Conservation (phyloP, 306 rosid species). For the Lathyrus oleraceus region DNA sequence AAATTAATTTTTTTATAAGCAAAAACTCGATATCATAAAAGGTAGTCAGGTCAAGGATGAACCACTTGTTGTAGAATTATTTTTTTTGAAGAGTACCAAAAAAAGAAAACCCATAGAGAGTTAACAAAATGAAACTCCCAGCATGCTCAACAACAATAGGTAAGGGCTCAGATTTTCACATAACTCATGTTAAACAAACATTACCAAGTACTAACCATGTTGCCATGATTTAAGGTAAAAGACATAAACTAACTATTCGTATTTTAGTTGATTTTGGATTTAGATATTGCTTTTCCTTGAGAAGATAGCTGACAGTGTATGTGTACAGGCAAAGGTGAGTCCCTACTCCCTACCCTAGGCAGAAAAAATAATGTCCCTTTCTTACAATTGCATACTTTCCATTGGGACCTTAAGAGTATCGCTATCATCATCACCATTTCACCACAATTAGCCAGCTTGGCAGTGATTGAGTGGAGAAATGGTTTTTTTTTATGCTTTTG, state of each 20-base stretch:
- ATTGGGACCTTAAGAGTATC: conserved; percentile 22
- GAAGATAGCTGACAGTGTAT: background rate
- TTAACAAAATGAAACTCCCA: background rate
- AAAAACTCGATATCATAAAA: too few species aligned
- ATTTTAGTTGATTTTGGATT: conserved; percentile 16
- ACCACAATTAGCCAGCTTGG: conserved; percentile 26
- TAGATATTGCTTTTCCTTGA: background rate
- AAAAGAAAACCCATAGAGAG: too few species aligned
- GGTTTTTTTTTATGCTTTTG: conserved; percentile 40
- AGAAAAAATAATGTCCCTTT: background rate
- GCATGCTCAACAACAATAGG: background rate
- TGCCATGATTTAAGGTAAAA: background rate
- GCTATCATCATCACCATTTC: background rate
- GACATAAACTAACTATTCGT: conserved; percentile 13
- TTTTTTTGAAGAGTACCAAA: too few species aligned
- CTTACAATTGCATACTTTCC: conserved; percentile 23
- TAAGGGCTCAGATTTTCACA: background rate
- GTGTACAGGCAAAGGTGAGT: background rate
- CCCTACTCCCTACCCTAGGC: background rate
- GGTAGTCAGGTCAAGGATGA: too few species aligned
- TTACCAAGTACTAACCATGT: background rate
- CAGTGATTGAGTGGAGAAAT: conserved; percentile 13
- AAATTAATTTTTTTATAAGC: too few species aligned
- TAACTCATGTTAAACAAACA: background rate
- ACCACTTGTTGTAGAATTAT: too few species aligned